These are phyloP conservation scores for Pilasporangium apinafurcum DNA, from an alignment of 352 stramenopile species.

Conservation along the genomic window DNA sequence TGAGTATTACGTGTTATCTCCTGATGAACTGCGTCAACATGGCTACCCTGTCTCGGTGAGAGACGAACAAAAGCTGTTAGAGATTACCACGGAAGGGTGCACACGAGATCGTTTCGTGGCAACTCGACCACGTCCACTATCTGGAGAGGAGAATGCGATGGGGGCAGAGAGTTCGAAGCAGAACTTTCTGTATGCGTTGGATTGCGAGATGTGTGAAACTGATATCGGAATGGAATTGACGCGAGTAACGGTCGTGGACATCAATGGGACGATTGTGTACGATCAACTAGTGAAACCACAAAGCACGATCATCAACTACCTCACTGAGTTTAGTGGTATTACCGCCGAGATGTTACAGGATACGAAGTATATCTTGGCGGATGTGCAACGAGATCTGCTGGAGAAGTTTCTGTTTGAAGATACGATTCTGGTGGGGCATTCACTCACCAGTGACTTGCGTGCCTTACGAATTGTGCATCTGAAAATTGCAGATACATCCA, in stretches of 20 bases:
- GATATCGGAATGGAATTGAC: constrained; percentile 81
- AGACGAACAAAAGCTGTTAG: constrained; percentile 51
- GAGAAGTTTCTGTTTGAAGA: constrained; percentile 56
- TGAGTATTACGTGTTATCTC: constrained; percentile 54
- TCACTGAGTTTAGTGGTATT: constrained; percentile 88
- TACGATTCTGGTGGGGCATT: constrained; percentile 83
- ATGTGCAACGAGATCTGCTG: constrained; percentile 64
- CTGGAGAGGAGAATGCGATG: neutral
- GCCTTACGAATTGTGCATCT: constrained; percentile 71
- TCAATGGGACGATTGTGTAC: constrained; percentile 53
- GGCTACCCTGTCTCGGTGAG: constrained; percentile 56
- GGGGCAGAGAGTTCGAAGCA: constrained; percentile 6
- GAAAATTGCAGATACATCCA: constrained; percentile 64
- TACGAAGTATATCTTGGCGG: constrained; percentile 50
- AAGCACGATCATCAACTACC: constrained; percentile 85
- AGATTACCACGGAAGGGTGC: constrained; percentile 33
- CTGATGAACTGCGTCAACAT: constrained; percentile 65
- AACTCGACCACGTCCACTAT: constrained; percentile 30
- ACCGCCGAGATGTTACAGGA: constrained; percentile 58
- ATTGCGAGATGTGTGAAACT: constrained; percentile 90
- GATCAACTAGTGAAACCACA: constrained; percentile 81
- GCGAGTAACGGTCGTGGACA: constrained; percentile 72
- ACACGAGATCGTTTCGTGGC: constrained; percentile 52
- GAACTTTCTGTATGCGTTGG: constrained; percentile 58
- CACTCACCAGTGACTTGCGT: constrained; percentile 79